Evolutionary conservation across 352 stramenopile species (phyloP), one percentile per base, ranked within the genome.

Genomic region (Globisporangium heterothallicum): DNA sequence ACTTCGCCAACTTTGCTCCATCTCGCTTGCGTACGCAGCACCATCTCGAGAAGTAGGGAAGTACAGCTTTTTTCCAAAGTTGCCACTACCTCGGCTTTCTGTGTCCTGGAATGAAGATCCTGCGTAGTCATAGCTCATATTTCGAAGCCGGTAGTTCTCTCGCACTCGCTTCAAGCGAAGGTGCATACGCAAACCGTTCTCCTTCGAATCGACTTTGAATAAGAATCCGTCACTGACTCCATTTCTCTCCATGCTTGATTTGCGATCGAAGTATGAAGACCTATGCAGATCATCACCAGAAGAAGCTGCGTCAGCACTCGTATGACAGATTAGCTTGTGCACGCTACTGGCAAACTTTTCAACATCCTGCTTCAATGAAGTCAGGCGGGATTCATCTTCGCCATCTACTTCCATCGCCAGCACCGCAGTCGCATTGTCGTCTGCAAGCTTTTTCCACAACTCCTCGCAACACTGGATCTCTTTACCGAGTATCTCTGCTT

Each of bases 331-430:
- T 4, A 92, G 58, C 46, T 88, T 88, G 58, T 88, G 81, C 24
- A 88, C 78, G 46, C 81, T 92, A 48, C 78, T 78, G 1, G 78
- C 78, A 67, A 88, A 89, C 35, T 79, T 83, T 56, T 89, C 78
- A 12, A 75, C 70, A n/a, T 76, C 70, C 45, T 83, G 70, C 53
- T 92, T 92, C 25, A 89, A 44, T 25, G 72, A 61, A n/a, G 72
- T 64, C 40, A 84, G 51, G 3, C 76, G 70, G 12, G 56, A 68
- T 13, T 87, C 72, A 13, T 73, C 58, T 44, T 62, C 64, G 14
- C 49, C 44, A 5, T 79, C 60, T 21, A 56, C 59, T 29, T 82
- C 71, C 0, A 40, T 53, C 38, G 35, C 30, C 21, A 66, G 42
- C 22, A 57, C 49, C 38, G 48, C 63, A 42, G 65, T 52, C 25